phyloP scores from a whole-genome alignment of 1,139 yeast genomes.

The Diutina sp. region DNA sequence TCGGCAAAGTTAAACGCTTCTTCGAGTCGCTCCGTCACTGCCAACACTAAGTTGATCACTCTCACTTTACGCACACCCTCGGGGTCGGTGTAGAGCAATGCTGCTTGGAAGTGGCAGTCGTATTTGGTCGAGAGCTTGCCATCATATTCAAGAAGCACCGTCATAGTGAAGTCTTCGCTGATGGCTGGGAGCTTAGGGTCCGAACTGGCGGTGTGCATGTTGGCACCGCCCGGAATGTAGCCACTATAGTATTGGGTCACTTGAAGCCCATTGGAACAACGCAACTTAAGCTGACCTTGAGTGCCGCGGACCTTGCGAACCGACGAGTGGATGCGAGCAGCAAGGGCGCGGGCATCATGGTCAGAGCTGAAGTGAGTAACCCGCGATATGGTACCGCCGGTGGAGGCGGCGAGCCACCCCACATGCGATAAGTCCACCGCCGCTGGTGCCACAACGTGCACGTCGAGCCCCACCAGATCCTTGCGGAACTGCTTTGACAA shows the following conservation, averaged over 20 bases:
- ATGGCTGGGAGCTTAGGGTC: conserved; percentile 70
- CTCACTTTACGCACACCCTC: conserved; percentile 75
- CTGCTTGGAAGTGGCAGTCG: conserved; percentile 89
- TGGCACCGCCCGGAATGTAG: conserved; percentile 16
- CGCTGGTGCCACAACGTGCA: conserved; percentile 55
- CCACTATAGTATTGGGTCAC: conserved; percentile 64
- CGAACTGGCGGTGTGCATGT: conserved; percentile 15
- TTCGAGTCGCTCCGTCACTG: conserved; percentile 62
- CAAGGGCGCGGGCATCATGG: conserved; percentile 57
- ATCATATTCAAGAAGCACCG: conserved; percentile 66
- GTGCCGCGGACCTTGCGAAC: conserved; percentile 45
- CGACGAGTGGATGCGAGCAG: conserved; percentile 40
- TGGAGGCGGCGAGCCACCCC: conserved; percentile 49
- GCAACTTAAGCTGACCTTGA: conserved; percentile 72
- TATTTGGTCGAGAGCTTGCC: conserved; percentile 58
- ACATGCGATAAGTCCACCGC: conserved; percentile 66
- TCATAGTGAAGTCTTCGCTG: conserved; percentile 52
- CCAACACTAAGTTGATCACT: conserved; percentile 69
- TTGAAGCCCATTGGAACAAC: conserved; percentile 84
- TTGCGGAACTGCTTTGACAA: conserved; percentile 46
- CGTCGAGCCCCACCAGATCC: conserved; percentile 62
- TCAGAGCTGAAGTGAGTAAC: conserved; percentile 60
- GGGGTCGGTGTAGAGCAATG: conserved; percentile 68
- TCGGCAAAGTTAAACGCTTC: conserved; percentile 78
- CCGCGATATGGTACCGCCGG: conserved; percentile 61